Evolutionary conservation across 2,329 filamentous ascomycete species (phyloP), one percentile per base, ranked within the genome.

Genomic region (Penicillium digitatum): DNA sequence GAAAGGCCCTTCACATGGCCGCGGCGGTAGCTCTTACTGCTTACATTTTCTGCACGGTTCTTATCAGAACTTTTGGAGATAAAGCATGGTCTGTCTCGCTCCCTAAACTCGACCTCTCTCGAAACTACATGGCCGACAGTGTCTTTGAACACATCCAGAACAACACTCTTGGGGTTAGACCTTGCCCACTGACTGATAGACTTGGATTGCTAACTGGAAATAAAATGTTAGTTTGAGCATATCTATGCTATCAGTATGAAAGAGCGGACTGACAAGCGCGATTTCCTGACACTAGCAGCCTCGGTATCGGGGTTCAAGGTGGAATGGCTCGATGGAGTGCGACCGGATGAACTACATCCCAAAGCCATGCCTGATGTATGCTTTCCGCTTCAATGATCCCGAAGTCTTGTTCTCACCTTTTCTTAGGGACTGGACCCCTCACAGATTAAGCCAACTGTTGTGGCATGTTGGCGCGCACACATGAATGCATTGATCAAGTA

Each of bases 221-320:
- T 10, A 0, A 3, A 38, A 11, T 1, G 40, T 9, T 42, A 72
- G 70, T 79, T 79, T 57, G 67, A 79, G 49, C 74, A 76, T 44
- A 68, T 80, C 27, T 78, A 79, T 52, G 74, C 77, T 24, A 70
- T 82, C 43, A 74, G 76, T 5, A 67, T 82, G 10, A 75, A 77
- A 5, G 72, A 76, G 38, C 72, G 80, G 32, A 76, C 73, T 4
- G 79, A 82, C 62, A 79, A 79, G 59, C 73, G 76, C 47, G 80
- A 82, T 70, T 75, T 74, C 3, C 66, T 82, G 18, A 66, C 73
- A 1, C 64, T 82, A 10, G 70, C 74, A 5, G 71, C 75, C 37
- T 68, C 74, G 0, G 53, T 79, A 32, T 74, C 73, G 0, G 74
- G 72, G 0, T 73, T 81, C 58, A 66, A 73, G 3, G 61, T 79